Evolutionary conservation across 2,329 filamentous ascomycete species (phyloP), one percentile per base, ranked within the genome.

Genomic region (Byssochlamys sp.): DNA sequence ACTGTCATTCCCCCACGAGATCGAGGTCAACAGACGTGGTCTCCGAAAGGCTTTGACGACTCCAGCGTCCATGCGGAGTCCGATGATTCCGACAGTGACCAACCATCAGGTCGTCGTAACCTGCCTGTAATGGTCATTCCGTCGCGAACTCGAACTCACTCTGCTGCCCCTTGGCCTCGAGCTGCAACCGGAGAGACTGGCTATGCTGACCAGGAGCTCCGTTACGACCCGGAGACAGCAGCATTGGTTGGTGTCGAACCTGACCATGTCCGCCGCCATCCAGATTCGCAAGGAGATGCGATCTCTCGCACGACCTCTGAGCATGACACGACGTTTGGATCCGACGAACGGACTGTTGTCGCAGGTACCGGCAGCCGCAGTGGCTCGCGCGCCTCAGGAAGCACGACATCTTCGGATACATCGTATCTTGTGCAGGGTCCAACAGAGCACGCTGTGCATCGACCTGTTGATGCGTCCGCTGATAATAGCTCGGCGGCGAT

Each of bases 1-100:
- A 86, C 82, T 0, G 77, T 86, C 29, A 84, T 86, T 54, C 84
- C 83, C 2, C 82, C 82, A 3, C 80, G 82, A 59, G 78, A 78
- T 26, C 75, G 80, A 45, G 75, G 74, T 45, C 78, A 79, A 35
- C 73, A 81, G 52, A 80, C 79, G 4, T 84, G 81, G 80, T 81
- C 77, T 49, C 80, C 81, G 6, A 72, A 74, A 52, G 68, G 66
- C 55, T 64, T 64, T 29, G 63, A 64, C 24, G 60, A 66, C 55
- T 64, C 66, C 11, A 65, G 57, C 35, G 58, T 67, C 25, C 60
- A 65, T n/a, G 62, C 65, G 29, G 56, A 57, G 12, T 57, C 63
- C 4, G 55, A 63, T 2, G 50, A 53, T 28, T 60, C 12, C 28
- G 24, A 52, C 19, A n/a, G 12, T 19, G 39, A 45, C 6, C 39